Percentiles rank a stretch among this genome's conserved stretches.
phyloP scores from a whole-genome alignment of 2,329 filamentous ascomycete genomes.

The Fusarium sp. region DNA sequence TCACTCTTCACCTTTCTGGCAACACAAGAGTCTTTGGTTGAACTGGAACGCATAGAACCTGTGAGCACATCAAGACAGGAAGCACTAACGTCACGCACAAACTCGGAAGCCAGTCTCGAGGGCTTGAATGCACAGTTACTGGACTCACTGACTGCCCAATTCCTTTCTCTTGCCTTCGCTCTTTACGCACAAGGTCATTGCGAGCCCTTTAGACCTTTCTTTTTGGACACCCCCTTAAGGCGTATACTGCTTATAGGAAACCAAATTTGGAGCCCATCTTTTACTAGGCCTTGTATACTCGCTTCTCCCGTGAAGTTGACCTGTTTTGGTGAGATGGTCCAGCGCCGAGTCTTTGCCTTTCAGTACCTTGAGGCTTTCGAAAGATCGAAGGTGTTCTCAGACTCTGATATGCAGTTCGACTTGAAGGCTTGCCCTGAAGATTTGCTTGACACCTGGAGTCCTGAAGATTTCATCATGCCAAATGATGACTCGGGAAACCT shows the following conservation, averaged over 20 bases:
- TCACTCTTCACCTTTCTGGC: background rate
- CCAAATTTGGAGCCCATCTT: accelerated
- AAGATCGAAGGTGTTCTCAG: accelerated
- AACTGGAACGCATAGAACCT: accelerated
- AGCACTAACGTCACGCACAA: accelerated
- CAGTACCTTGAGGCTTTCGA: accelerated
- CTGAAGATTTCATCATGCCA: accelerated
- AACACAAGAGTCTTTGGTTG: accelerated
- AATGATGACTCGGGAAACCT: accelerated
- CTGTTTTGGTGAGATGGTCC: background rate
- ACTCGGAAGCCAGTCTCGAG: accelerated
- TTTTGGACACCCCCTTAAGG: accelerated
- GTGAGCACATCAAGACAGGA: accelerated
- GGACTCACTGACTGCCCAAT: accelerated
- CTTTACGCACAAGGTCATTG: background rate
- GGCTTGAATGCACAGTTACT: accelerated
- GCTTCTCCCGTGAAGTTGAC: accelerated
- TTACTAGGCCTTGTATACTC: accelerated
- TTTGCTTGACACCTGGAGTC: accelerated
- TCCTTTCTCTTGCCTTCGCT: accelerated
- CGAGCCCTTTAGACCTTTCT: background rate
- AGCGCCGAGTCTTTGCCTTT: background rate
- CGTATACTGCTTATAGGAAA: accelerated
- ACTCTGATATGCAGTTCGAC: accelerated
- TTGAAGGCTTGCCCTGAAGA: accelerated